These are phyloP conservation scores for Hanseniaspora thailandica DNA, from an alignment of 805 yeast genomes.

Conservation along the genomic window DNA sequence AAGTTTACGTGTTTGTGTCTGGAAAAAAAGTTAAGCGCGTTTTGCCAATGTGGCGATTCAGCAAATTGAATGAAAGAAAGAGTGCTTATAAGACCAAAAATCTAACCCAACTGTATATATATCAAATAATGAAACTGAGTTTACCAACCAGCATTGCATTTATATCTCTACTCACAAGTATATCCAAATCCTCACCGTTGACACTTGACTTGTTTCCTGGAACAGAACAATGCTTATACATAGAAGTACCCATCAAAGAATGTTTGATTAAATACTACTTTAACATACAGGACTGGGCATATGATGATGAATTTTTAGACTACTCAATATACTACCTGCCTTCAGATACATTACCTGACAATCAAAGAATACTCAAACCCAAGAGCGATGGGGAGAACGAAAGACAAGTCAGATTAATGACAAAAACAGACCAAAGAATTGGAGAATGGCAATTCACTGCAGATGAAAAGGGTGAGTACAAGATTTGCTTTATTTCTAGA, in stretches of 20 bases:
- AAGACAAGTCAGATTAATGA: constrained; percentile 37
- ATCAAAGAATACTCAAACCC: constrained; percentile 11
- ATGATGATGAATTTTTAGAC: constrained; percentile 20
- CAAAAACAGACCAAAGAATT: constrained; percentile 54
- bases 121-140: background rate
- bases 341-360: constrained; percentile 22
- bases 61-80: too few species aligned
- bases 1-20: background rate
- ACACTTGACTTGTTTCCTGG: constrained; percentile 24
- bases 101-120: too few species aligned
- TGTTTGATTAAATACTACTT: constrained; percentile 36
- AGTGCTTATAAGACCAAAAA: too few species aligned
- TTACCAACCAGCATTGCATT: background rate
- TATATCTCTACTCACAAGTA: background rate
- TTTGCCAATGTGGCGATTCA: too few species aligned
- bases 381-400: constrained; percentile 34
- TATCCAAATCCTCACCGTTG: constrained; percentile 20
- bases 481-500: constrained; percentile 72
- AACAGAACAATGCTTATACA: constrained; percentile 23
- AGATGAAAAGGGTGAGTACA: constrained; percentile 62
- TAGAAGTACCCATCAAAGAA: constrained; percentile 45
- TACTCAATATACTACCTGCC: constrained; percentile 28
- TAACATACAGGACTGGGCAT: constrained; percentile 24
- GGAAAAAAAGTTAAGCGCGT: background rate
- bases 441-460: constrained; percentile 70